Percentiles rank a stretch among this genome's conserved stretches.
Evolutionary conservation across 2,329 filamentous ascomycete species (phyloP).

Genomic region (Sclerotinia minor): DNA sequence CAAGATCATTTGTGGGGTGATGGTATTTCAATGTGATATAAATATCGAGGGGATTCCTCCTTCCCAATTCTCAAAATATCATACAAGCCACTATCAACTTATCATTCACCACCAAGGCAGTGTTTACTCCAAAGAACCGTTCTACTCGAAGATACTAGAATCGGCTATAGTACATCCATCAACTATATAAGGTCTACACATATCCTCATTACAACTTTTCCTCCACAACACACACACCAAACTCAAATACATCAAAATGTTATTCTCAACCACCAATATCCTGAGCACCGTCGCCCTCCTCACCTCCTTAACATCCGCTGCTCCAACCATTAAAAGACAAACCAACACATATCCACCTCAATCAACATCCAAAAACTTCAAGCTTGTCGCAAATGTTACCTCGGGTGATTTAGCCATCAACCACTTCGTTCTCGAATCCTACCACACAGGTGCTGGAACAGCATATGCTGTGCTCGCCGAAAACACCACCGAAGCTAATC

Average conservation of each 20-base stretch:
- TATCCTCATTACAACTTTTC: neutral
- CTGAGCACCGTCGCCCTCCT: constrained; percentile 26
- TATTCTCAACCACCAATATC: constrained; percentile 24
- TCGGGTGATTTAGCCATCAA: constrained; percentile 45
- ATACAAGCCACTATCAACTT: constrained; percentile 2
- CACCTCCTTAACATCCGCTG: constrained; percentile 26
- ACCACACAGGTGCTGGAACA: constrained; percentile 48
- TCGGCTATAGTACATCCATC: neutral
- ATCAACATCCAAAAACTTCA: constrained; percentile 40
- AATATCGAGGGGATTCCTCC: neutral
- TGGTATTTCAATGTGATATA: constrained; percentile 9
- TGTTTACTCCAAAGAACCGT: neutral
- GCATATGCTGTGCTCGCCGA: constrained; percentile 44
- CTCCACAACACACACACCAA: neutral
- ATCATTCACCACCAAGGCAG: neutral
- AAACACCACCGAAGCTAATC: constrained; percentile 29
- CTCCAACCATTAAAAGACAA: constrained; percentile 27
- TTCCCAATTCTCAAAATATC: neutral
- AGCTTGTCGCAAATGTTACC: constrained; percentile 49
- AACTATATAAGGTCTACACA: neutral
- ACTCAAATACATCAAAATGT: constrained; percentile 18
- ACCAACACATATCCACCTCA: constrained; percentile 29
- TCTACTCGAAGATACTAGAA: neutral
- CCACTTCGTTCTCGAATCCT: constrained; percentile 44
- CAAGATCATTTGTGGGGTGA: constrained; percentile 10